Evolutionary conservation across 2,329 filamentous ascomycete genomes (phyloP).

Genomic region (Colletotrichum spaethianum): DNA sequence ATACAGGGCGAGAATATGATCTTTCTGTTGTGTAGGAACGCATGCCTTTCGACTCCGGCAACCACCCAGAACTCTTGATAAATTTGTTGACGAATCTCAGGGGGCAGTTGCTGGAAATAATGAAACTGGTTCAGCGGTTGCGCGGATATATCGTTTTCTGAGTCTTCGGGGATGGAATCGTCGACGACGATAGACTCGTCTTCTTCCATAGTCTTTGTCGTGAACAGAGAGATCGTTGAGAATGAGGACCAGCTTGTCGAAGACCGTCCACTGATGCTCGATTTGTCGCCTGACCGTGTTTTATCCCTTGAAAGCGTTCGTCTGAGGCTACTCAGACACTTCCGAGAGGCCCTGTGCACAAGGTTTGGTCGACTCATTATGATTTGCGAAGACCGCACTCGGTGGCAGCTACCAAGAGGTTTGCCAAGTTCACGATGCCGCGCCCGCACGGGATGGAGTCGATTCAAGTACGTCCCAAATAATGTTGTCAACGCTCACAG

Average conservation of each 20-base stretch:
- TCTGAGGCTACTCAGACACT: slow-evolving; percentile 7
- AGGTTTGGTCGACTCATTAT: slow-evolving; percentile 1
- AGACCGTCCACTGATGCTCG: background rate
- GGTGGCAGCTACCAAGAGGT: background rate
- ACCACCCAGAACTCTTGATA: slow-evolving; percentile 31
- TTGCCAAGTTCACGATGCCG: background rate
- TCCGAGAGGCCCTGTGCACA: slow-evolving; percentile 12
- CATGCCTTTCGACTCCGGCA: slow-evolving; percentile 31
- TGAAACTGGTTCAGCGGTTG: slow-evolving; percentile 23
- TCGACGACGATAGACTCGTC: background rate
- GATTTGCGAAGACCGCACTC: no score
- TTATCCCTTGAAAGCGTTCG: background rate
- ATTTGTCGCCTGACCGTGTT: background rate
- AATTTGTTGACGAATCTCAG: slow-evolving; percentile 39
- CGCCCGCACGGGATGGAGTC: slow-evolving; percentile 1
- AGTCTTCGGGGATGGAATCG: background rate
- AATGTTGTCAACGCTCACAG: background rate
- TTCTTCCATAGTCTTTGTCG: background rate
- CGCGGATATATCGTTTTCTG: background rate
- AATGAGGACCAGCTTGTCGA: background rate
- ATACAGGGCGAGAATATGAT: slow-evolving; percentile 31
- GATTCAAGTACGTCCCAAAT: background rate
- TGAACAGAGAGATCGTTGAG: background rate
- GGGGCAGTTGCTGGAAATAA: slow-evolving; percentile 33
- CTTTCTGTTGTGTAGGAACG: slow-evolving; percentile 13